Percentiles rank a stretch among this genome's conserved stretches.
Evolutionary conservation across 202 grass and related monocot species (phyloP).

Genomic region (Dendrocalamus latiflorus): DNA sequence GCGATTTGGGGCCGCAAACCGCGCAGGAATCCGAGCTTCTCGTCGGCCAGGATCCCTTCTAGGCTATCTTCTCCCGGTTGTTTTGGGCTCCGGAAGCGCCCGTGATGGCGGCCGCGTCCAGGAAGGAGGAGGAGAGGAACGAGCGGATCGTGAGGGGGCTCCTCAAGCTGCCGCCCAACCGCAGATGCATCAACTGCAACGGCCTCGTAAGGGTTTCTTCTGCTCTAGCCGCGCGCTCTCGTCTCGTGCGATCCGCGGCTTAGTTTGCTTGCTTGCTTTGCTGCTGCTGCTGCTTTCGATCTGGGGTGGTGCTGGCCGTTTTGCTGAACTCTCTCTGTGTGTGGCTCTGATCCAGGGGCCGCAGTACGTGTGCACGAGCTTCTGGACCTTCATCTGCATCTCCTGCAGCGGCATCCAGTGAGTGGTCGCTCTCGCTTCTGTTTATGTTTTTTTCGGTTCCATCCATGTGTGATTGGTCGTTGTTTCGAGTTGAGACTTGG

Average conservation of each 20-base stretch:
- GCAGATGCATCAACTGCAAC: slow-evolving; percentile 82
- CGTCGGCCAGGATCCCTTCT: background rate
- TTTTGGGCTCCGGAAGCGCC: background rate
- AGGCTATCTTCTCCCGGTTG: background rate
- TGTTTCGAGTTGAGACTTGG: too few relatives aligned
- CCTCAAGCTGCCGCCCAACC: slow-evolving; percentile 88
- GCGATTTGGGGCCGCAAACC: background rate
- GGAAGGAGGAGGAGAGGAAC: slow-evolving; percentile 90
- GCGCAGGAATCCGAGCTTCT: background rate
- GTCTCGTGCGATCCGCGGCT: background rate
- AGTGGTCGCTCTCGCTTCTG: too few relatives aligned
- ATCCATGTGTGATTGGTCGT: too few relatives aligned
- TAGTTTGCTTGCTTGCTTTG: background rate
- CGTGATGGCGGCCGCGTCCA: slow-evolving; percentile 42
- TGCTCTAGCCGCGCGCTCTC: background rate
- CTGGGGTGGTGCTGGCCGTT: background rate
- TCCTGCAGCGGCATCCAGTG: slow-evolving; percentile 95
- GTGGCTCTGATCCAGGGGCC: slow-evolving; percentile 60
- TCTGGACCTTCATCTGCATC: slow-evolving; percentile 91
- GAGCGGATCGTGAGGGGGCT: slow-evolving; percentile 91
- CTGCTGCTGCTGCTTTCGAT: slow-evolving; percentile 5
- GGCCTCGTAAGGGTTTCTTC: slow-evolving; percentile 45
- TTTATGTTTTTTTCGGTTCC: too few relatives aligned
- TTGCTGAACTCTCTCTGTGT: background rate
- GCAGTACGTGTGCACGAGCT: slow-evolving; percentile 88